Conservation (phyloP, 1,284 basidiomycete species). For the Ustilago tritici region DNA sequence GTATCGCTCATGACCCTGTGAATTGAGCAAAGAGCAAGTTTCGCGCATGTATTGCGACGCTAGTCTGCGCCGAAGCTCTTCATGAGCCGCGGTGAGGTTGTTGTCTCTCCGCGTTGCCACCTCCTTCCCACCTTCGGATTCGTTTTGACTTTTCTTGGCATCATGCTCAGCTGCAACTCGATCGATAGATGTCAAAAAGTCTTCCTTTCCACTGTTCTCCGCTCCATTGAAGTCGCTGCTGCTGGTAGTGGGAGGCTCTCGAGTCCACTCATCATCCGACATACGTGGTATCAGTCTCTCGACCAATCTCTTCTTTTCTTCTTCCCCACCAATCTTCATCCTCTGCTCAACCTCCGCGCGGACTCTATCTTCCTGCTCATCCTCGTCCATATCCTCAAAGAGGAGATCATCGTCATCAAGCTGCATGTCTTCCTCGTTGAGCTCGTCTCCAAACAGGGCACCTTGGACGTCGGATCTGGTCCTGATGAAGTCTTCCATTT, state of each 20-base stretch:
- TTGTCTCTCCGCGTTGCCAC: constrained; percentile 11
- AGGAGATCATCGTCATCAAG: constrained; percentile 40
- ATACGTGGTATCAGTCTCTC: constrained; percentile 37
- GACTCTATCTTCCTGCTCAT: constrained; percentile 27
- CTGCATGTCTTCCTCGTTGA: constrained; percentile 43
- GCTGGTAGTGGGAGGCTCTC: neutral
- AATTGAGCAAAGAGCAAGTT: constrained; percentile 28
- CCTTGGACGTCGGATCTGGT: constrained; percentile 59
- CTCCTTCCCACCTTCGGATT: neutral
- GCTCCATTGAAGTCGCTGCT: neutral
- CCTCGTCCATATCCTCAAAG: constrained; percentile 43
- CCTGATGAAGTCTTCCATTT: constrained; percentile 59
- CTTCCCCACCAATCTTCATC: constrained; percentile 11
- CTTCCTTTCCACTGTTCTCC: neutral
- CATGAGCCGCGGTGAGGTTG: constrained; percentile 25
- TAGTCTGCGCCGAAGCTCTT: constrained; percentile 28
- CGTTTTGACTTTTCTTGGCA: neutral
- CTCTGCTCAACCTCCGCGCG: constrained; percentile 20
- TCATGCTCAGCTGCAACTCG: constrained; percentile 15
- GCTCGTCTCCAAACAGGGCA: constrained; percentile 60
- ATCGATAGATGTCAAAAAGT: constrained; percentile 39
- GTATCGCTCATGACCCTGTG: constrained; percentile 31
- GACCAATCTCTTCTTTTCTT: constrained; percentile 25
- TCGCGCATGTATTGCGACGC: constrained; percentile 51
- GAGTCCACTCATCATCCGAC: constrained; percentile 36